A percentile compares a stretch with the other conserved stretches of the same genome.
phyloP scores from a whole-genome alignment of 805 yeast genomes.

The Blastobotrys mokoenaii region DNA sequence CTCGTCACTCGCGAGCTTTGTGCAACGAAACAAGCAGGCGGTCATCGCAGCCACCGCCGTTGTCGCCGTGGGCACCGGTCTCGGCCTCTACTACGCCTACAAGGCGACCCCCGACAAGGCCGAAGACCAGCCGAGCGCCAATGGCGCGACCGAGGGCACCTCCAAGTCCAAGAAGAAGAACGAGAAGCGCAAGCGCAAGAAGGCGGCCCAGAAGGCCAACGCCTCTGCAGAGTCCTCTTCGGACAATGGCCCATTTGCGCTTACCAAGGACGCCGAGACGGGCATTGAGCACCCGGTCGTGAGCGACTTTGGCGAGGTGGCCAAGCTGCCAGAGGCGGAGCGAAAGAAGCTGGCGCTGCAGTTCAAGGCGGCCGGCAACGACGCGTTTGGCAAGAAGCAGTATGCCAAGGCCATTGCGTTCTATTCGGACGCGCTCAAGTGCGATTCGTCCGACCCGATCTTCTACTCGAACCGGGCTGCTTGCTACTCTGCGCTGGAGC shows the following conservation, averaged over 20 bases:
- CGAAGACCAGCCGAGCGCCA: not conserved
- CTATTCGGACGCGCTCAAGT: constrained; percentile 68
- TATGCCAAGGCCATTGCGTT: constrained; percentile 68
- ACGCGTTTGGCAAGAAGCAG: constrained; percentile 59
- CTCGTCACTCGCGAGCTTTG: constrained; percentile 25
- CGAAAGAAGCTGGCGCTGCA: constrained; percentile 52
- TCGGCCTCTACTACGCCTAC: constrained; percentile 38
- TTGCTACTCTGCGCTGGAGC: constrained; percentile 75
- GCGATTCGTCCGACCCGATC: constrained; percentile 69
- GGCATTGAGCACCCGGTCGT: constrained; percentile 30
- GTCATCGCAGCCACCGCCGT: constrained; percentile 56
- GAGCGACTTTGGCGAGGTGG: constrained; percentile 20
- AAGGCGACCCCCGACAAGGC: not conserved
- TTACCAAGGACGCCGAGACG: constrained; percentile 10
- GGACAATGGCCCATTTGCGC: not conserved
- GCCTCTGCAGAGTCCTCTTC: not conserved
- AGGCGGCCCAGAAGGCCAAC: constrained; percentile 2
- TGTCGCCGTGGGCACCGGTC: constrained; percentile 55
- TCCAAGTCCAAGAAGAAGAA: constrained; percentile 37
- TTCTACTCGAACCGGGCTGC: constrained; percentile 95
- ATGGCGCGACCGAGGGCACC: constrained; percentile 33
- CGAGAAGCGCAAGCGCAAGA: constrained; percentile 21
- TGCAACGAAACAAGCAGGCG: constrained; percentile 51
- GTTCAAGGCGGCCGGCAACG: constrained; percentile 86
- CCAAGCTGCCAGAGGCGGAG: constrained; percentile 18